These are phyloP conservation scores for Sarocladium oryzae DNA, from an alignment of 2,329 filamentous ascomycete genomes.

Conservation along the genomic window DNA sequence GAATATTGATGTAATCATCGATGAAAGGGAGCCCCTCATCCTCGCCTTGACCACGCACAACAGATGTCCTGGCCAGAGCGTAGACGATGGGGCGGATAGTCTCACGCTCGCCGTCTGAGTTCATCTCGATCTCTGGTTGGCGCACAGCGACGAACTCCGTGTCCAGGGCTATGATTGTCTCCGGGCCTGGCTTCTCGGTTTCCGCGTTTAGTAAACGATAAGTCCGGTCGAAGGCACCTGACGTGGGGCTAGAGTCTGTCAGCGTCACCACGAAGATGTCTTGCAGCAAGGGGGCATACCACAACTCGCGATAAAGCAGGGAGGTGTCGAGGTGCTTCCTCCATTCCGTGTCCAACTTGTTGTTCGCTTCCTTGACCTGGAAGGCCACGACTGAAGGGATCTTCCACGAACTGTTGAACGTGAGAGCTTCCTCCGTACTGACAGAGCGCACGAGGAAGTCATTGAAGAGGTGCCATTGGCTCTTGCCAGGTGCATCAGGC, in stretches of 20 bases:
- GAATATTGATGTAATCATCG: conserved; percentile 92
- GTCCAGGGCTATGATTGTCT: conserved; percentile 80
- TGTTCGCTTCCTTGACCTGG: conserved; percentile 74
- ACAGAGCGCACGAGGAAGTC: conserved; percentile 87
- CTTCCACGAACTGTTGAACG: conserved; percentile 91
- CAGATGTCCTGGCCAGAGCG: conserved; percentile 86
- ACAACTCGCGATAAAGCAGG: conserved; percentile 68
- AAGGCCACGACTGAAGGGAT: conserved; percentile 81
- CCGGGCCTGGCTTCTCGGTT: conserved; percentile 60
- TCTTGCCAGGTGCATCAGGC: conserved; percentile 49
- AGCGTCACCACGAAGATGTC: not conserved
- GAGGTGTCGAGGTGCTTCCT: conserved; percentile 77
- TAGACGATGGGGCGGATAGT: conserved; percentile 88
- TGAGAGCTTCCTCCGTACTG: conserved; percentile 73
- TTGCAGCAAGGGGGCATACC: conserved; percentile 31
- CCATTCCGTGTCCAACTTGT: conserved; percentile 81
- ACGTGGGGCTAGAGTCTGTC: not conserved
- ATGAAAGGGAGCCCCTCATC: conserved; percentile 84
- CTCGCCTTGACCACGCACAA: conserved; percentile 72
- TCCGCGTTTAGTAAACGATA: conserved; percentile 52
- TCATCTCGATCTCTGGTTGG: conserved; percentile 92
- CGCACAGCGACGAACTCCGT: conserved; percentile 94
- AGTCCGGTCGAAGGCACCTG: conserved; percentile 32
- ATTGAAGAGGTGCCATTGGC: conserved; percentile 93
- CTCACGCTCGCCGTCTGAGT: conserved; percentile 85